Base-by-base conservation (phyloP, 2,329 filamentous ascomycete genomes). In the Pseudodiploospora longispora region DNA sequence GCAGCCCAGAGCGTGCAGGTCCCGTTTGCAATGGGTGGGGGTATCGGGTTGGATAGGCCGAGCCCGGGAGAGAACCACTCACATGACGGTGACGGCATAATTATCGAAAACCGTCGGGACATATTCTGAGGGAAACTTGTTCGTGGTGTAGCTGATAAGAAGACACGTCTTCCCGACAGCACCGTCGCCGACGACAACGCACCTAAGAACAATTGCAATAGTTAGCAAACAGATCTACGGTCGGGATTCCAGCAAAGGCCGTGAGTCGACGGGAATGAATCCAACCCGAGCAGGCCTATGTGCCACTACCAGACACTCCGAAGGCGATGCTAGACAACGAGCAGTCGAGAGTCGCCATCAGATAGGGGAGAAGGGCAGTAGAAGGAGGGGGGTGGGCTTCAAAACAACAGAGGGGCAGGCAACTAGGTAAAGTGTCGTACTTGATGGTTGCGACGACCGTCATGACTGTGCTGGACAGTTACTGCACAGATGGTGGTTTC, bases 81-180 rank as follows among this genome's bases (percentile, higher is more conserved):
- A 96, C 93, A 98, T 98, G 56, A 98, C 93, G 55, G 93, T 98
- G 65, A 98, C 93, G 47, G 93, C 93, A 78, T 98, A 98, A 72
- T 98, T 98, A 70, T 98, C 93, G 69, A 98, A 98, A 52, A 98
- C 93, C 30, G 93, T 98, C 42, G 93, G 93, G 47, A 98, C 93
- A 68, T 98, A 98, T 90, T 98, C 93, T 60, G 90, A 96, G 32
- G 93, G 93, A 68, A 98, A 98, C 62, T 97, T 97, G 78, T 98
- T 98, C 53, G 93, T 98, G 53, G 93, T 98, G 72, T 98, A 98
- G 66, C 88, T 95, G 73, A 98, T 98, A 64, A 98, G 82, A 53
- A 98, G 82, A 72, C 93, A 98, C 55, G 93, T 98, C 78, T 98
- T 98, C 68, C 93, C 93, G 57, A 98, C 93, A 55, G 93, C 93